Evolutionary conservation across 768 basidiomycete species (phyloP).

Genomic region (Tulasnella sp.): DNA sequence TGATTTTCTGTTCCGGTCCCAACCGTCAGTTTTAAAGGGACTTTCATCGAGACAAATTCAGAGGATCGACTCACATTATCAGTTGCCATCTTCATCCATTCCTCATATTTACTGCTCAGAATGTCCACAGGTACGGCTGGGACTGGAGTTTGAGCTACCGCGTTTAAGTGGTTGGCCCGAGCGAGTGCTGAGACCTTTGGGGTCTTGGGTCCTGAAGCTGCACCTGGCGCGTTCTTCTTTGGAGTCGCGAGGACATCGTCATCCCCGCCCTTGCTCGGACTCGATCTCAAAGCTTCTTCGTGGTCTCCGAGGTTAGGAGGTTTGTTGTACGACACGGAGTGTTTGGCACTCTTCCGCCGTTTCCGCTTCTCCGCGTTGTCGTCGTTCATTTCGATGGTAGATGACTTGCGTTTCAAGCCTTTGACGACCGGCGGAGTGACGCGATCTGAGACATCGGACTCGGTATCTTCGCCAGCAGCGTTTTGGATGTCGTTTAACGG

Average conservation of each 20-base stretch:
- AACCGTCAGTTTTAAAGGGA: conserved; percentile 23
- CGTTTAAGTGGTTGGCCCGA: conserved; percentile 29
- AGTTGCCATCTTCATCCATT: conserved; percentile 99
- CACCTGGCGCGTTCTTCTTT: not conserved
- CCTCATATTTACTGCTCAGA: conserved; percentile 92
- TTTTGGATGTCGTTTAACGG: conserved; percentile 24
- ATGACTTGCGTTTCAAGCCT: conserved; percentile 28
- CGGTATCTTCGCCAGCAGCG: conserved; percentile 13
- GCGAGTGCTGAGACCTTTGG: conserved; percentile 34
- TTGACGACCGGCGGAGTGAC: not conserved
- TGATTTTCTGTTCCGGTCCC: conserved; percentile 78
- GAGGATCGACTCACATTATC: conserved; percentile 68
- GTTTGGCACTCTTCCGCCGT: conserved; percentile 71
- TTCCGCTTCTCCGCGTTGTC: conserved; percentile 83
- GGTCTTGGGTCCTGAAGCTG: conserved; percentile 26
- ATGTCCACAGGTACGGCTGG: conserved; percentile 55
- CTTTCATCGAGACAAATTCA: not conserved
- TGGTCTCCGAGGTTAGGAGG: conserved; percentile 49
- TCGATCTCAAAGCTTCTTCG: conserved; percentile 50
- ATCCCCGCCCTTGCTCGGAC: conserved; percentile 8
- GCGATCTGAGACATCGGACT: conserved; percentile 37
- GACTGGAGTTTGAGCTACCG: conserved; percentile 29
- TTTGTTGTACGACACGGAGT: conserved; percentile 41
- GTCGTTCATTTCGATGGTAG: conserved; percentile 57
- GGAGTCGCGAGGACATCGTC: conserved; percentile 9